phyloP scores from a whole-genome alignment of 768 basidiomycete species.

The Tephrocybe rancida region DNA sequence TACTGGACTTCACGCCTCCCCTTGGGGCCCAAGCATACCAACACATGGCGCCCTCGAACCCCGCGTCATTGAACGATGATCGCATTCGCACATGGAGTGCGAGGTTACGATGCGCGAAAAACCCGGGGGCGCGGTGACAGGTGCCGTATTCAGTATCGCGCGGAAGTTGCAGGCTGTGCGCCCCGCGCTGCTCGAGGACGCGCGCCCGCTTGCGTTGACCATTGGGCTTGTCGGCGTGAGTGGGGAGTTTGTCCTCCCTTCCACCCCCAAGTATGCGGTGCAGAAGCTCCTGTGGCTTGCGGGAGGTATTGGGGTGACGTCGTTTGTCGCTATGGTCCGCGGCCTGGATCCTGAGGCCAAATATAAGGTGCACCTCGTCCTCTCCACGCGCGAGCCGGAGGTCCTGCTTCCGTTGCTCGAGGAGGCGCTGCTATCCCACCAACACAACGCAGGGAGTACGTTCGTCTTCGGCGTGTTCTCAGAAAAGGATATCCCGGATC shows the following conservation, averaged over 20 bases:
- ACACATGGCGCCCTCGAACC: too few species aligned
- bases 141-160: constrained; percentile 51
- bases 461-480: constrained; percentile 48
- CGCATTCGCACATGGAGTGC: constrained; percentile 62
- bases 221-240: too few species aligned
- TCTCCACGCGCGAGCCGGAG: constrained; percentile 58
- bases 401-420: constrained; percentile 46
- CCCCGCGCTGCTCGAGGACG: constrained; percentile 45
- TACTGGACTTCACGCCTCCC: constrained; percentile 55
- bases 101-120: constrained; percentile 57
- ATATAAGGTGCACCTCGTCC: constrained; percentile 46
- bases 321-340: constrained; percentile 57
- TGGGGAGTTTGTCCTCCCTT: constrained; percentile 47
- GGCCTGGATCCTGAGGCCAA: constrained; percentile 8
- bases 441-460: constrained; percentile 7
- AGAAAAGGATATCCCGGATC: constrained; percentile 13
- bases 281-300: constrained; percentile 54
- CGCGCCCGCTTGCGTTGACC: too few species aligned
- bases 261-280: constrained; percentile 4
- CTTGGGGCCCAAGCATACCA: constrained; percentile 48
- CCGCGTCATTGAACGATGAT: constrained; percentile 71
- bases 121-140: constrained; percentile 55
- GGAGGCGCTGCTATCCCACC: constrained; percentile 22
- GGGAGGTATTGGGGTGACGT: constrained; percentile 69
- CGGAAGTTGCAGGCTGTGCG: constrained; percentile 39